Base-by-base conservation (phyloP, 768 basidiomycete species). In the Hericium coralloides region DNA sequence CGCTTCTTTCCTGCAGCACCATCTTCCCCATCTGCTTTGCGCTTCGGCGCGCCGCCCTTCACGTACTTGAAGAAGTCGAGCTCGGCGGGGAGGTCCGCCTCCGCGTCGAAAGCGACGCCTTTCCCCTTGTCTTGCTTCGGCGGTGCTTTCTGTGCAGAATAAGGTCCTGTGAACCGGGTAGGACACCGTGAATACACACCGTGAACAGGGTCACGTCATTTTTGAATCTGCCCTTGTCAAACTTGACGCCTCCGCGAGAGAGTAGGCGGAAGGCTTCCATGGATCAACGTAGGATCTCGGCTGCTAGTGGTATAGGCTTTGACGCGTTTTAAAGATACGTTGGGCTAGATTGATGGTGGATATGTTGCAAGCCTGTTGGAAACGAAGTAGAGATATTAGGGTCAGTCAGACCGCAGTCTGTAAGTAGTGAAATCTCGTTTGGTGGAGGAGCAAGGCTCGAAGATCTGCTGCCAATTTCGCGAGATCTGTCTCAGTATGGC, bases 1-100 rank as follows among this genome's bases (percentile, higher is more conserved):
- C 54, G 20, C 59, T 53, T 37, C 54, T 38, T 61, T 18, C 49
- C 53, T 8, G 38, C 25, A 8, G 48, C 23, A 9, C 38, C 60
- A 15, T 57, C 64, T n/a, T 55, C 49, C 4, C 26, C 53, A 12
- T 20, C 15, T 18, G 62, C 62, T 66, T 83, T 84, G 55, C 83
- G 78, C 66, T 88, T 87, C 37, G 66, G 69, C 8, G 72, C 61
- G 17, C 73, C 74, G 23, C 77, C 79, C 60, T 83, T 78, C 2
- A 88, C 84, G 59, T 92, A 92, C 64, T 87, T 92, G 74, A 98
- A 98, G 70, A 95, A 95, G 69, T 98, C 92, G 7, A 98, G 78
- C 64, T 89, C 90, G 2, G 75, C 63, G 1, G 89, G 93, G 48
- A 94, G 78, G 57, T 79, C 80, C 9, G 72, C 74, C n/a, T 72